phyloP scores from a whole-genome alignment of 768 basidiomycete species.

The Hirschioporus abietinus region DNA sequence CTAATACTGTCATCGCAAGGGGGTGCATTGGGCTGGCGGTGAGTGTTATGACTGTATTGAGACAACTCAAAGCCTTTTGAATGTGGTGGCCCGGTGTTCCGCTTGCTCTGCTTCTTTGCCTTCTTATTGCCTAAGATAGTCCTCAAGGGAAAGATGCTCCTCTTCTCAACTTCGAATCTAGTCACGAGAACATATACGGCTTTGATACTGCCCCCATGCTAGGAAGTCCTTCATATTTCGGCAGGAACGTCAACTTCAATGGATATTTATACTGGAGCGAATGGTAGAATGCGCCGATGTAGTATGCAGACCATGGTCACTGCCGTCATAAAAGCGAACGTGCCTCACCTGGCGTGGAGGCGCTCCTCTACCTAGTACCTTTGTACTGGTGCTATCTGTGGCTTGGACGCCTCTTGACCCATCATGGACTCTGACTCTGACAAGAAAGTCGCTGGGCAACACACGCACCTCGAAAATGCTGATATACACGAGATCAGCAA shows the following conservation, averaged over 20 bases:
- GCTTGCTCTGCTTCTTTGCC: background rate
- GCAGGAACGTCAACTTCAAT: background rate
- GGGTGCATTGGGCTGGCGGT: no score
- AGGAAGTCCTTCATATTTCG: background rate
- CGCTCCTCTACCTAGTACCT: background rate
- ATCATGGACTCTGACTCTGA: background rate
- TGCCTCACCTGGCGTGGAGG: background rate
- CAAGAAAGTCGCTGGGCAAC: background rate
- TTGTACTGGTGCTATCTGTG: background rate
- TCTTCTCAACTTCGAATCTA: background rate
- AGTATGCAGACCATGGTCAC: background rate
- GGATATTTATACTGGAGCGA: background rate
- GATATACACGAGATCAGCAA: background rate
- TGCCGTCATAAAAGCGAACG: background rate
- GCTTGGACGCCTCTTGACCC: background rate
- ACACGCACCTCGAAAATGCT: background rate
- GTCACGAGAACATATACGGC: background rate
- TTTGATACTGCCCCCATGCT: background rate
- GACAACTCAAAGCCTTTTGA: background rate
- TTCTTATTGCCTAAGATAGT: background rate
- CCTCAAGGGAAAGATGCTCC: background rate
- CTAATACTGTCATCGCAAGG: no score
- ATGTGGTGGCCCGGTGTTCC: background rate
- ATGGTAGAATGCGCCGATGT: background rate
- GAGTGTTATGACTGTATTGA: no score